These are phyloP conservation scores for Tetracladium marchalianum DNA, from an alignment of 495 filamentous ascomycete species.

Conservation along the genomic window DNA sequence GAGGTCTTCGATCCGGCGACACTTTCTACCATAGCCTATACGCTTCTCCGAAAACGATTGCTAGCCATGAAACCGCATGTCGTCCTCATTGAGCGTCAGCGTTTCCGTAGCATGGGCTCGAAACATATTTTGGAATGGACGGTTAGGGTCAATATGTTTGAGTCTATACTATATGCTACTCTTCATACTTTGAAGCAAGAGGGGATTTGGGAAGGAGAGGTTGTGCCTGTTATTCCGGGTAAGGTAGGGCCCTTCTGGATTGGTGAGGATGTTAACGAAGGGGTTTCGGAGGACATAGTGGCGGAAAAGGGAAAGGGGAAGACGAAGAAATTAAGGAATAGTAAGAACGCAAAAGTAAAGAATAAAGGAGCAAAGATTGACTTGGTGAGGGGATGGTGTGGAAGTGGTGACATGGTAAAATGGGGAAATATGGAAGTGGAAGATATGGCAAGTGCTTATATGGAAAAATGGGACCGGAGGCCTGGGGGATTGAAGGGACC, in stretches of 20 bases:
- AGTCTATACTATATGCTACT: conserved; percentile 79
- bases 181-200: conserved; percentile 45
- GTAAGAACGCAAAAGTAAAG: conserved; percentile 20
- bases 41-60: conserved; percentile 44
- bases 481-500: conserved; percentile 15
- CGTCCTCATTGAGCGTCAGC: conserved; percentile 83
- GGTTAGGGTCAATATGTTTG: conserved; percentile 78
- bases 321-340: conserved; percentile 14
- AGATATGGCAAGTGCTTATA: conserved; percentile 33
- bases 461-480: conserved; percentile 31
- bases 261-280: conserved; percentile 19
- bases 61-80: conserved; percentile 49
- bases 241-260: conserved; percentile 34
- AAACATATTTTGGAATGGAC: conserved; percentile 79
- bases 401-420: conserved; percentile 20
- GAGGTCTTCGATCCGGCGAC: conserved; percentile 16
- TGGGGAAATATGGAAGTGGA: conserved; percentile 26
- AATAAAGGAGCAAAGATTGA: conserved; percentile 46
- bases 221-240: conserved; percentile 28
- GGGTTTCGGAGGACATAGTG: neutral
- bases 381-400: conserved; percentile 48
- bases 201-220: conserved; percentile 27
- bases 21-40: conserved; percentile 36
- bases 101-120: conserved; percentile 61
- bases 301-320: neutral